Base-by-base conservation (phyloP, 208 protist species). In the Leptomonas pyrrhocoris region DNA sequence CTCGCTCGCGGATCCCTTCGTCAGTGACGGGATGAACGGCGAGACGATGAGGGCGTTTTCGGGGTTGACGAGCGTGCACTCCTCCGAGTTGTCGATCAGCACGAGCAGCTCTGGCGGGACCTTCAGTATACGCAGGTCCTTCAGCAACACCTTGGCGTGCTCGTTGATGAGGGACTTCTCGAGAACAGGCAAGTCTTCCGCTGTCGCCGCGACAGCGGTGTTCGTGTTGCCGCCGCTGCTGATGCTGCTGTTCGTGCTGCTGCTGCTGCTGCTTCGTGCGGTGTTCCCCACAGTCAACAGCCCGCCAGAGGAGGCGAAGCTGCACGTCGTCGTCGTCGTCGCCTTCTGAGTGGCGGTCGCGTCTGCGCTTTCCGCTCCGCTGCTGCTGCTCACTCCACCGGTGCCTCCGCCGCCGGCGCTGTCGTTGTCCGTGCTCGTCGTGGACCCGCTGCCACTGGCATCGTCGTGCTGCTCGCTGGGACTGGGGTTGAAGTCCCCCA, bases 11-110 rank as follows among this genome's bases (percentile, higher is more conserved):
- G 31, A 11, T 1, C 64, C 67, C 8, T 30, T 51, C 58, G 74
- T 64, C 19, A 74, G 31, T 15, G 88, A 82, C 0, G 91, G 91
- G 50, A 92, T 86, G 74, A 83, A 96, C 2, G 91, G 87, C 13
- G 88, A 70, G 27, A 96, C 78, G 46, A 96, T 79, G 16, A 96
- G 67, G 1, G 87, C 86, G 72, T 94, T 96, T 25, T 94, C 86
- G 21, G 88, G 77, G 58, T 94, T 94, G 11, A 89, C 73, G 23
- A 89, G 66, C 43, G 82, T 86, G 73, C 84, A 93, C 70, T 94
- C 86, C 63, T 94, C 86, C 5, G 70, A 81, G 71, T 96, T 96
- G 73, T 96, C 91, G 34, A 96, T 84, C 88, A 94, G 91, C 54
- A 96, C 83, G 55, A 92, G 76, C 63, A 94, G 64, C 75, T 94